Evolutionary conservation across 495 filamentous ascomycete genomes (phyloP).

Genomic region (Usnea hakonensis): DNA sequence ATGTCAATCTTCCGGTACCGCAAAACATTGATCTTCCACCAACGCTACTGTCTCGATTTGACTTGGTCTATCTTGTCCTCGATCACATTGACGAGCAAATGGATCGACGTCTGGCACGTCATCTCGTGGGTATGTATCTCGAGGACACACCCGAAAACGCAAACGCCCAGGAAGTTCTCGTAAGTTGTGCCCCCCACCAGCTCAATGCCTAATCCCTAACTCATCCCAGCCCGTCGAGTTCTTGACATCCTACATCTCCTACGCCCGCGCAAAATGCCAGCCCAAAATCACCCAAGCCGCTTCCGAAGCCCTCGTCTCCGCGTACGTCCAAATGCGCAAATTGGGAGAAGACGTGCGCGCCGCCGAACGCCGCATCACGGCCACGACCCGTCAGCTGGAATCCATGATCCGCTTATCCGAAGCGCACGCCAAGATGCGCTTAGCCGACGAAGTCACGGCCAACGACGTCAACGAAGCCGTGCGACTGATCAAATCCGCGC

Average conservation of each 20-base stretch:
- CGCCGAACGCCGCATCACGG: slow-evolving; percentile 90
- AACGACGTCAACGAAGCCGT: slow-evolving; percentile 87
- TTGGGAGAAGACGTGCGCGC: slow-evolving; percentile 91
- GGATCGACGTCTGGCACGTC: slow-evolving; percentile 81
- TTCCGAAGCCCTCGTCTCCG: slow-evolving; percentile 66
- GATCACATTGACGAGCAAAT: slow-evolving; percentile 84
- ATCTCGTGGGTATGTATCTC: slow-evolving; percentile 93
- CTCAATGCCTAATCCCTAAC: not conserved
- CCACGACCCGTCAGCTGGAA: slow-evolving; percentile 91
- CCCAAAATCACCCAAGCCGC: slow-evolving; percentile 71
- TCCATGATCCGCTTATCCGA: slow-evolving; percentile 95
- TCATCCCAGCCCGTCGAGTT: slow-evolving; percentile 75
- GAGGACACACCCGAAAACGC: slow-evolving; percentile 88
- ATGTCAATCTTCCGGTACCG: slow-evolving; percentile 87
- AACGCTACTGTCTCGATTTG: slow-evolving; percentile 89
- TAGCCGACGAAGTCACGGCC: slow-evolving; percentile 64
- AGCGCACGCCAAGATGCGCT: slow-evolving; percentile 95
- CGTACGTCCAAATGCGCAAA: slow-evolving; percentile 94
- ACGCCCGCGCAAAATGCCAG: slow-evolving; percentile 81
- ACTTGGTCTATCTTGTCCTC: slow-evolving; percentile 92
- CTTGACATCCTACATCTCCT: slow-evolving; percentile 94
- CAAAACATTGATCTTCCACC: slow-evolving; percentile 97
- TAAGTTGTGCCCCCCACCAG: slow-evolving; percentile 40
- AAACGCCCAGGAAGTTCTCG: slow-evolving; percentile 64
- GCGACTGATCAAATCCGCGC: slow-evolving; percentile 82